Conservation (phyloP, 108 stramenopile genomes). For the Discostella pseudostelligera region DNA sequence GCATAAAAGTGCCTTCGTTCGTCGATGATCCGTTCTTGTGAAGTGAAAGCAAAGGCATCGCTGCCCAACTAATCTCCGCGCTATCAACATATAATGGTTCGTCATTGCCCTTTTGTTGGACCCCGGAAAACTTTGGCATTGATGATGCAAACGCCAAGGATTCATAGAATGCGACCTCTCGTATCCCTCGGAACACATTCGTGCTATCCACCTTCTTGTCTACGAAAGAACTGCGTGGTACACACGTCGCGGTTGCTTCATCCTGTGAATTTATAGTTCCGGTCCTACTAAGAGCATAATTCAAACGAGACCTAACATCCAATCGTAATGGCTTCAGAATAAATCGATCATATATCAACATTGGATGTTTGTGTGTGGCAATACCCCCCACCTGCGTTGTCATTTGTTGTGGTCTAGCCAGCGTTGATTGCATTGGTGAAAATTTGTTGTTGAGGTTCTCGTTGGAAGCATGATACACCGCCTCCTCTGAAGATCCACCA, state of each 20-base stretch:
- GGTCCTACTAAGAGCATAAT: not conserved
- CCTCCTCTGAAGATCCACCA: not conserved
- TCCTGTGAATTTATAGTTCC: not conserved
- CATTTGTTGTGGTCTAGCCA: slow-evolving; percentile 22
- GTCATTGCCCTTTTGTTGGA: not conserved
- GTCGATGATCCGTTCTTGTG: not conserved
- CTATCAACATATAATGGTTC: not conserved
- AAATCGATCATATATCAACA: slow-evolving; percentile 56
- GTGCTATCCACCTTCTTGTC: slow-evolving; percentile 16
- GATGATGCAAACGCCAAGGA: slow-evolving; percentile 34
- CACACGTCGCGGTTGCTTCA: not conserved
- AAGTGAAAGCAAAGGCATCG: too few relatives aligned
- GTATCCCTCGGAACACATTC: slow-evolving; percentile 65
- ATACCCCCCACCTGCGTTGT: slow-evolving; percentile 69
- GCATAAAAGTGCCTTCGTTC: not conserved
- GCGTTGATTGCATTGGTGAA: not conserved
- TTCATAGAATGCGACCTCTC: slow-evolving; percentile 86
- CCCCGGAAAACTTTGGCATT: slow-evolving; percentile 2
- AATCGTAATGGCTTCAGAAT: slow-evolving; percentile 71
- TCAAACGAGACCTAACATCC: not conserved
- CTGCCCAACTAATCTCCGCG: not conserved
- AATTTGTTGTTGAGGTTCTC: not conserved
- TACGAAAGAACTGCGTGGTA: too few relatives aligned
- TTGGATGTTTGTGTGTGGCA: slow-evolving; percentile 54
- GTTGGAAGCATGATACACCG: not conserved